Base-by-base conservation (phyloP, 331 rosid genomes). In the Dryas integrifolia region DNA sequence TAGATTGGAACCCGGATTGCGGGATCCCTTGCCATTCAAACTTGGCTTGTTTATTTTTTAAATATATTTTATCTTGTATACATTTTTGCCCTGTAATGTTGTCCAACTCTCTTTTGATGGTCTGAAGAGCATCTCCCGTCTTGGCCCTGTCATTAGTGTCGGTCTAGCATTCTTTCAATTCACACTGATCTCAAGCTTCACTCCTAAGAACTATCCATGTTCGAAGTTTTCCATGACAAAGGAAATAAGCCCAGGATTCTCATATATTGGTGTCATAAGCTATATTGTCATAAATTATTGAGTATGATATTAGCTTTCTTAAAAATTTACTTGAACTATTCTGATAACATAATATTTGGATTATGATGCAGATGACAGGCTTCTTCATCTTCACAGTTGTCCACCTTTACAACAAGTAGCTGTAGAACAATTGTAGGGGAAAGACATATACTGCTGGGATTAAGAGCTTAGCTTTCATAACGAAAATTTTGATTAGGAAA, bases 341-440 rank as follows among this genome's bases (percentile, higher is more conserved):
- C 61, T 41, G 49, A 48, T 69, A 38, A 74, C 43, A 30, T 53
- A 59, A 60, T 30, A 16, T 65, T 63, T 82, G 44, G 12, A 81
- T 81, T 83, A 11, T 80, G 82, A 74, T 86, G 95, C 98, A 92
- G 96, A 92, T 90, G 98, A 78, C 88, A 8, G 98, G 98, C 16
- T 94, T 94, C 90, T 86, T 91, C 73, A 3, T 91, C 71, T 87
- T 94, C 88, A 82, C 92, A 2, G 85, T 26, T 7, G 91, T 94
- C 70, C 95, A 91, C 81, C 85, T 94, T 7, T 94, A 94, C 89
- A 76, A 30, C 86, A 94, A 94, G 90, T 91, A 91, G 82, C 65
- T 83, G 61, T 70, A 26, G 76, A 79, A 66, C 77, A 65, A 40
- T 73, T 43, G 26, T 67, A 50, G 70, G 67, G 67, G 72, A 44